A percentile compares a stretch with the other conserved stretches of the same genome.
These are phyloP conservation scores for Botrytis fabae DNA, from an alignment of 2,329 filamentous ascomycete species.

Conservation along the genomic window DNA sequence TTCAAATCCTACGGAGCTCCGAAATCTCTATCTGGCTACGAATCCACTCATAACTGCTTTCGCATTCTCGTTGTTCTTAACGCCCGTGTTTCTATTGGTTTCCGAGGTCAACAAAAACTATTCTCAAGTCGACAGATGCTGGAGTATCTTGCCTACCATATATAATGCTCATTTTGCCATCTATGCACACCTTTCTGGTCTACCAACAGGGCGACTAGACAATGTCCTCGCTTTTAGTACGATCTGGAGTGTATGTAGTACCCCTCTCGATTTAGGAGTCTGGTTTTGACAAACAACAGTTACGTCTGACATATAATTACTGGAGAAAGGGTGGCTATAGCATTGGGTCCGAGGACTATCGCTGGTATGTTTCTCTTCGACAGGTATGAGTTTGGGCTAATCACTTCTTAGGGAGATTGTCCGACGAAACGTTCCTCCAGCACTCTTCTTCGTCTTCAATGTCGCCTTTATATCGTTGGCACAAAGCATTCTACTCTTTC, in stretches of 20 bases:
- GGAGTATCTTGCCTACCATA: slow-evolving; percentile 84
- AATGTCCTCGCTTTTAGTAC: slow-evolving; percentile 68
- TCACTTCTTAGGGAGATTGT: slow-evolving; percentile 63
- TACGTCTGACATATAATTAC: slow-evolving; percentile 91
- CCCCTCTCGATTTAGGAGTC: background rate
- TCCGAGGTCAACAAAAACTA: slow-evolving; percentile 91
- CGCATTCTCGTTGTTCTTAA: slow-evolving; percentile 69
- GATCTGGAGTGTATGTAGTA: slow-evolving; percentile 72
- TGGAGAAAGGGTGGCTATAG: slow-evolving; percentile 92
- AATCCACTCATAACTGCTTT: slow-evolving; percentile 82
- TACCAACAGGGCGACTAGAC: slow-evolving; percentile 71
- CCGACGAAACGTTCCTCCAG: slow-evolving; percentile 59
- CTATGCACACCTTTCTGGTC: slow-evolving; percentile 76
- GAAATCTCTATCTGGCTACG: slow-evolving; percentile 74
- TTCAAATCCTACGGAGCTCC: slow-evolving; percentile 60
- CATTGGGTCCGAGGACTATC: slow-evolving; percentile 89
- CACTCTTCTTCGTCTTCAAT: slow-evolving; percentile 80
- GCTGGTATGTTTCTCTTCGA: slow-evolving; percentile 58
- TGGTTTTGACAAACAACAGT: slow-evolving; percentile 46
- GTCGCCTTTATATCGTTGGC: slow-evolving; percentile 82
- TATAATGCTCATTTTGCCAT: slow-evolving; percentile 81
- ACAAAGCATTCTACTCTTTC: slow-evolving; percentile 79
- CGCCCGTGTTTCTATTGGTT: slow-evolving; percentile 68
- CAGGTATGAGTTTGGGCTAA: slow-evolving; percentile 18
- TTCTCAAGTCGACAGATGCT: slow-evolving; percentile 92